Base-by-base conservation (phyloP, 164 flowering plant genomes). In the Stephania cephalantha region DNA sequence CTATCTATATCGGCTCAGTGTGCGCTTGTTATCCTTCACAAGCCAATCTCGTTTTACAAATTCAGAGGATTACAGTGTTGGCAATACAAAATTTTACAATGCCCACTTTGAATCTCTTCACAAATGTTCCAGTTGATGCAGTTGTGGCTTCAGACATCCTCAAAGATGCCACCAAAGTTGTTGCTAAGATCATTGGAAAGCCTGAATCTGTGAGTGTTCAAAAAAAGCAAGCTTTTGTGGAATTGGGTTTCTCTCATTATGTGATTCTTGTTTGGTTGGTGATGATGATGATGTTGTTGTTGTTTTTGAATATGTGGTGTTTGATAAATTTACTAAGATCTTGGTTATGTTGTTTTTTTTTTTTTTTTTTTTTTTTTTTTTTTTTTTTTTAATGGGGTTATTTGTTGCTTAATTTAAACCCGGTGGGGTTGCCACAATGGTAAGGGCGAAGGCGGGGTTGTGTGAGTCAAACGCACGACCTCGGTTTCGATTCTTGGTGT, bases 131-230 rank as follows among this genome's bases (percentile, higher is more conserved):
- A 15, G 94, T 91, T 1, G 98, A 95, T 74, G 79, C 91, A 1
- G 91, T 92, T 0, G 83, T 87, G 9, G 86, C 91, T 71, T 92
- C 98, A 17, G 98, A 95, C 82, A 90, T 95, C 67, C 97, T 95
- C 79, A 90, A 82, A 72, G 98, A 94, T 78, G 95, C 95, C 58
- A 89, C 97, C 77, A 92, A 89, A 86, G 90, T 88, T 64, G 91
- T 95, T 55, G 86, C 97, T 29, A 95, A 91, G 74, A 91, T 91
- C 86, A 89, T 92, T 53, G 97, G 95, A 82, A 95, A 95, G 77
- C 97, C 98, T 8, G 98, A 95, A 78, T 94, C 98, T 65, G 96
- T 94, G 75, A 75, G 77, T 35, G 42, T 70, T 15, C 11, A 70
- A 9, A 58, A 17, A 70, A 70, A 6, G 12, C 69, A 35, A 35